phyloP scores from a whole-genome alignment of 495 filamentous ascomycete genomes.

The Penicillium cosmopolitanum region DNA sequence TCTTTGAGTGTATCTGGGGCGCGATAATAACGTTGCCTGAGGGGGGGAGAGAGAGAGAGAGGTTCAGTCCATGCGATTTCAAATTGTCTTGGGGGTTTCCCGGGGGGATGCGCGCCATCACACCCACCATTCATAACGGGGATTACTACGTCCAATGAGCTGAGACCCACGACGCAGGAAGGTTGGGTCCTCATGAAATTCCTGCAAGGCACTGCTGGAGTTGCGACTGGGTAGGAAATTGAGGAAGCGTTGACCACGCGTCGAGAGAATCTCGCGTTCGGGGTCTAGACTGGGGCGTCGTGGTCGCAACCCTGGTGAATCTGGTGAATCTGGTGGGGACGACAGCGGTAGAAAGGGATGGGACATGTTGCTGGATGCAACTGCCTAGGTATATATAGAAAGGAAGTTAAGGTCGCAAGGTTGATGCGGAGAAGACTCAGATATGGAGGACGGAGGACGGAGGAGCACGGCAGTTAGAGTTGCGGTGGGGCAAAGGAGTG shows the following conservation, averaged over 20 bases:
- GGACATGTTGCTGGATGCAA: neutral
- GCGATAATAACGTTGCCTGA: slow-evolving; percentile 42
- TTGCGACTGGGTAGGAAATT: slow-evolving; percentile 35
- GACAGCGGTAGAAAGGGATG: neutral
- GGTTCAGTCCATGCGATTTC: neutral
- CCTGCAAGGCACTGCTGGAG: slow-evolving; percentile 28
- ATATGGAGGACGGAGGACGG: too few species aligned
- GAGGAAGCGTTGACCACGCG: slow-evolving; percentile 40
- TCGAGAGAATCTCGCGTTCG: slow-evolving; percentile 41
- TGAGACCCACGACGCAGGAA: slow-evolving; percentile 26
- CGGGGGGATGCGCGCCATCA: neutral
- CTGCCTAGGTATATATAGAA: too few species aligned
- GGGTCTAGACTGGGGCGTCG: slow-evolving; percentile 38
- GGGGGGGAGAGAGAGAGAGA: neutral
- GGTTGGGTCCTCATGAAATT: slow-evolving; percentile 22
- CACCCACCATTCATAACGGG: slow-evolving; percentile 42
- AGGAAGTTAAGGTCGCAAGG: too few species aligned
- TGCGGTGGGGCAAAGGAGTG: too few species aligned
- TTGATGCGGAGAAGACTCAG: too few species aligned
- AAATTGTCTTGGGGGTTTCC: too few species aligned
- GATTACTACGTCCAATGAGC: slow-evolving; percentile 41
- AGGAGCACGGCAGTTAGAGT: too few species aligned
- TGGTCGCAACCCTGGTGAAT: slow-evolving; percentile 25
- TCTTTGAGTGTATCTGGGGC: slow-evolving; percentile 31
- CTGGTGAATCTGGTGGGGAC: slow-evolving; percentile 11